phyloP scores from a whole-genome alignment of 176 grass and related monocot genomes.

The Phoenix roebelenii region DNA sequence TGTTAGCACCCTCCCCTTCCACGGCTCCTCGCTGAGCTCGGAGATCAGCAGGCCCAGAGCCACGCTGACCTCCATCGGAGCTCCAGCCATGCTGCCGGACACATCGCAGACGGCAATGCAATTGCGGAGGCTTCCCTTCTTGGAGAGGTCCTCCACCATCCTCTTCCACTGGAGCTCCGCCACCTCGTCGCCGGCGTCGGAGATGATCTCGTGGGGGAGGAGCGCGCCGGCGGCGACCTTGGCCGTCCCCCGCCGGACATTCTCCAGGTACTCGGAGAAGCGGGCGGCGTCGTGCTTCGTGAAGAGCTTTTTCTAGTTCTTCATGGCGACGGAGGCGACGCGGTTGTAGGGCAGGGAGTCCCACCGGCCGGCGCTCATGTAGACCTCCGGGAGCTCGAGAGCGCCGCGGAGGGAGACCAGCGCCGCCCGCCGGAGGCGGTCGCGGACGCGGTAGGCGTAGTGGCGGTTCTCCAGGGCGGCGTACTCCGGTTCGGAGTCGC shows the following conservation, averaged over 20 bases:
- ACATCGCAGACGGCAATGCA: constrained; percentile 83
- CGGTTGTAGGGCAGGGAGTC: constrained; percentile 47
- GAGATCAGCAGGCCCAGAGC: constrained; percentile 71
- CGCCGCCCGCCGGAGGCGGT: constrained; percentile 35
- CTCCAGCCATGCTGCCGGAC: constrained; percentile 52
- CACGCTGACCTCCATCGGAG: constrained; percentile 58
- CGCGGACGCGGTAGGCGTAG: constrained; percentile 63
- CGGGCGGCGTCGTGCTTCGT: constrained; percentile 47
- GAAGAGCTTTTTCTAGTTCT: constrained; percentile 61
- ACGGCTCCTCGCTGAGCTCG: constrained; percentile 67
- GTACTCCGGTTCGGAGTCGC: constrained; percentile 29
- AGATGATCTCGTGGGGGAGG: constrained; percentile 55
- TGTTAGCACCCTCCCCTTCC: constrained; percentile 58
- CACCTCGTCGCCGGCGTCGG: constrained; percentile 15
- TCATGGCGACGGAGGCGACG: constrained; percentile 80
- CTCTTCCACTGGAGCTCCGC: constrained; percentile 64
- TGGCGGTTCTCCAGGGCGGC: constrained; percentile 33
- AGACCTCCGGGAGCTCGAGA: constrained; percentile 67
- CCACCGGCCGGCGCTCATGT: constrained; percentile 50
- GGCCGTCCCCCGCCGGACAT: constrained; percentile 40
- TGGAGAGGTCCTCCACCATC: constrained; percentile 50
- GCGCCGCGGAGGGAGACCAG: constrained; percentile 56
- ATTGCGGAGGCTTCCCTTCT: constrained; percentile 33
- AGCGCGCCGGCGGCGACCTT: constrained; percentile 58
- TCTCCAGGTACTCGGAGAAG: constrained; percentile 47